Conservation (phyloP, 2,329 filamentous ascomycete species). For the Biscogniauxia mediterranea region DNA sequence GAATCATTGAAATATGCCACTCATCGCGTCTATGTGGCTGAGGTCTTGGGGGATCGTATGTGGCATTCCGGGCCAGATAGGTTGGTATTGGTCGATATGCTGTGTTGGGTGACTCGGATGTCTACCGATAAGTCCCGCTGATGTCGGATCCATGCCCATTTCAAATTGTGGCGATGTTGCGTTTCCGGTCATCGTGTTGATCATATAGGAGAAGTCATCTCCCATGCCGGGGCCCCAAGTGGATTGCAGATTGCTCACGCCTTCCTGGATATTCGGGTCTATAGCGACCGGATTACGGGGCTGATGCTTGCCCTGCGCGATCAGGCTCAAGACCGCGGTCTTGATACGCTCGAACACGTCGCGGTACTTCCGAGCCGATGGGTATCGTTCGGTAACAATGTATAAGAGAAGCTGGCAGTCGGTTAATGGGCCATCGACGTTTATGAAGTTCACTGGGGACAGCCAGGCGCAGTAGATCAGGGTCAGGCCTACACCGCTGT, state of each 20-base stretch:
- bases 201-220: slow-evolving; percentile 31
- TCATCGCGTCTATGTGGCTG: slow-evolving; percentile 12
- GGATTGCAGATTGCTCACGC: slow-evolving; percentile 20
- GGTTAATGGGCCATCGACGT: slow-evolving; percentile 24
- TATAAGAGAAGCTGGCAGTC: slow-evolving; percentile 33
- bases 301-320: slow-evolving; percentile 29
- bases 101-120: slow-evolving; percentile 10
- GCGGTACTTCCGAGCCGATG: slow-evolving; percentile 32
- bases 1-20: slow-evolving; percentile 18
- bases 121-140: slow-evolving; percentile 8
- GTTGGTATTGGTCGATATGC: slow-evolving; percentile 15
- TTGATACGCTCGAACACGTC: slow-evolving; percentile 35
- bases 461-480: slow-evolving; percentile 32
- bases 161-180: slow-evolving; percentile 10
- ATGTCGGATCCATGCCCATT: slow-evolving; percentile 12
- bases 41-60: slow-evolving; percentile 13
- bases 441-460: slow-evolving; percentile 23
- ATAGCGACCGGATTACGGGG: slow-evolving; percentile 29
- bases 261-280: slow-evolving; percentile 26
- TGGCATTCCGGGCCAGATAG: slow-evolving; percentile 17
- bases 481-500: slow-evolving; percentile 24
- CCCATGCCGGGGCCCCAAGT: slow-evolving; percentile 25
- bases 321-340: slow-evolving; percentile 25
- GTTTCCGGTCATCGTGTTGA: slow-evolving; percentile 31
- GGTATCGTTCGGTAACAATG: slow-evolving; percentile 33